Base-by-base conservation (phyloP, 345 rosid species). In the Syzygium aromaticum region DNA sequence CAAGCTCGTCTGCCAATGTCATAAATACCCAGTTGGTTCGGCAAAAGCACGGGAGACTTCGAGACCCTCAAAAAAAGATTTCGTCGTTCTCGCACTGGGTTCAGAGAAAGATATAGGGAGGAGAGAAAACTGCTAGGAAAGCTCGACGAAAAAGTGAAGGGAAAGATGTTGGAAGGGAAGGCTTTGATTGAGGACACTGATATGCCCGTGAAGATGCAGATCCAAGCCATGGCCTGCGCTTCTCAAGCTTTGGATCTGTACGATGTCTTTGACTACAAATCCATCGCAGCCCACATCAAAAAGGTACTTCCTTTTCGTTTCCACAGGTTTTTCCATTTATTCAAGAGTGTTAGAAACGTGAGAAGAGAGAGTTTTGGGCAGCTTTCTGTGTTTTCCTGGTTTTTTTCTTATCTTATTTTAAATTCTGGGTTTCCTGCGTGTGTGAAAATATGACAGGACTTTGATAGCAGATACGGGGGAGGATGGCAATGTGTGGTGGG, bases 121-220 rank as follows among this genome's bases (percentile, higher is more conserved):
- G 49, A 73, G 38, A 14, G 49, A 38, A 14, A 38, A 4, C 25
- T 22, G 80, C 80, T 5, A 10, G 80, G 19, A 22, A 11, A 33
- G 80, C 80, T 40, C 43, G 2, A 61, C 30, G 33, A 6, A n/a
- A 30, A n/a, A n/a, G 64, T 5, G 27, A 77, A 10, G 51, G 51
- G 54, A 14, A 85, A 88, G 87, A 93, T 93, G 94, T 88, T 93
- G 92, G 92, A 92, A 86, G 95, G 93, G 28, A 92, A 90, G 78
- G 95, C 91, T 77, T 49, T 88, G 93, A 30, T 93, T 4, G 95
- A 96, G 87, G 99, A 97, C 91, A 94, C 98, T 86, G 98, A 97
- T 52, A 97, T 97, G 99, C 96, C 99, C 46, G 38, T 91, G 91
- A 96, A 95, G 94, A 95, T 97, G 99, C 99, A 96, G 92, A 86